A percentile compares a stretch with the other conserved stretches of the same genome.
phyloP scores from a whole-genome alignment of 2,329 filamentous ascomycete genomes.

The Ophiostoma tasmaniense region DNA sequence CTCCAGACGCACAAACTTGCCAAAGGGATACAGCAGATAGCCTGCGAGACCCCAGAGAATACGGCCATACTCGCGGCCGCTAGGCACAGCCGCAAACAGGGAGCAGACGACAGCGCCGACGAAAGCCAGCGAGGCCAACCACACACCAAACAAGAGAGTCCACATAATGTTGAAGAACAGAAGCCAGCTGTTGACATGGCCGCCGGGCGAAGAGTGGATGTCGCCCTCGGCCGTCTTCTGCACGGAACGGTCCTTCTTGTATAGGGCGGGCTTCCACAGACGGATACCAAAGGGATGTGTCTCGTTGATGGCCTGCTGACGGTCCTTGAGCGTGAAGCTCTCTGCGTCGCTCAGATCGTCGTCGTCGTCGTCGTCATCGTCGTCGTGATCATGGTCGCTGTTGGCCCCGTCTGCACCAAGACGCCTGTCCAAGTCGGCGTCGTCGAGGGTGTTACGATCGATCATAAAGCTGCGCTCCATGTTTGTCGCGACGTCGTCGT shows the following conservation, averaged over 20 bases:
- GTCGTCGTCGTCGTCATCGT: constrained; percentile 55
- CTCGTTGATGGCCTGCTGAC: constrained; percentile 95
- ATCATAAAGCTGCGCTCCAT: constrained; percentile 12
- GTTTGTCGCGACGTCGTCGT: constrained; percentile 10
- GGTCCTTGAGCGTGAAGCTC: constrained; percentile 94
- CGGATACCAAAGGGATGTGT: constrained; percentile 98
- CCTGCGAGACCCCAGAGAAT: constrained; percentile 75
- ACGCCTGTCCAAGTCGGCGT: constrained; percentile 33
- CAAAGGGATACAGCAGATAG: constrained; percentile 93
- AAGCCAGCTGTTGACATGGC: constrained; percentile 74
- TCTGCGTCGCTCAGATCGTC: constrained; percentile 80
- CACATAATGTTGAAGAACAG: constrained; percentile 83
- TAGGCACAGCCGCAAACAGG: constrained; percentile 67
- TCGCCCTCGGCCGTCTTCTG: constrained; percentile 94
- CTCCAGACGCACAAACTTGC: constrained; percentile 87
- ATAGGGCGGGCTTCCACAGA: constrained; percentile 96
- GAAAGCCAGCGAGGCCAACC: constrained; percentile 72
- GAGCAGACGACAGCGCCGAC: constrained; percentile 71
- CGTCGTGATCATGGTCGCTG: constrained; percentile 30
- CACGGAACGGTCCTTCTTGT: constrained; percentile 95
- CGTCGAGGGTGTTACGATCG: constrained; percentile 23
- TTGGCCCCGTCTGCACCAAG: constrained; percentile 29
- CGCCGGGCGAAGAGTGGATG: constrained; percentile 89
- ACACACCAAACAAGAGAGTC: constrained; percentile 93
- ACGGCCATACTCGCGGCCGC: constrained; percentile 75